Percentiles rank a stretch among this genome's conserved stretches.
Conservation (phyloP, 257 asterid species). For the Fraxinus quadrangulata region DNA sequence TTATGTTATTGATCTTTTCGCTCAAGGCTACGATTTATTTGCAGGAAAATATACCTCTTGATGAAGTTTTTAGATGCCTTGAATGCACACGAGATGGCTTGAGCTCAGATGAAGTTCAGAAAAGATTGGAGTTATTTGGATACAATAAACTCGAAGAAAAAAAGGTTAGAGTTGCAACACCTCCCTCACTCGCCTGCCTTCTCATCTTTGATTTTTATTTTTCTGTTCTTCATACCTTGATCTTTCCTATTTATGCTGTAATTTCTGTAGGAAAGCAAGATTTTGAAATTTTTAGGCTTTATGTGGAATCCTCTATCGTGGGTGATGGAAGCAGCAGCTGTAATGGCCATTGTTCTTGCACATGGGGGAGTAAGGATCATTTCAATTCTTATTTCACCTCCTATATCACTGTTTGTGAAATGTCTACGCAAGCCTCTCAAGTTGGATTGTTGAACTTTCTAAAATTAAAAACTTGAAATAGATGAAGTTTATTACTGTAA, state of each 20-base stretch:
- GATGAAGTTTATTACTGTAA: background rate
- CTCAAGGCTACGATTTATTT: conserved; percentile 1
- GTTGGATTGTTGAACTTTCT: background rate
- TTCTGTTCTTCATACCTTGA: background rate
- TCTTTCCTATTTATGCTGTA: background rate
- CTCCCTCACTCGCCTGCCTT: background rate
- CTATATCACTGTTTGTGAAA: background rate
- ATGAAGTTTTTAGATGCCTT: conserved; percentile 50
- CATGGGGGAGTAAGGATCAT: conserved; percentile 54
- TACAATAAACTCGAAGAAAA: conserved; percentile 60
- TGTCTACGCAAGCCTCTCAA: background rate
- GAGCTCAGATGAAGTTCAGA: conserved; percentile 34
- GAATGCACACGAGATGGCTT: conserved; percentile 47
- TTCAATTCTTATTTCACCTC: background rate
- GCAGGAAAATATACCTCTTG: conserved; percentile 57
- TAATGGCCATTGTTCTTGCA: conserved; percentile 68
- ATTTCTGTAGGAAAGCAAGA: conserved; percentile 47
- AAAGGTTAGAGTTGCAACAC: conserved; percentile 29
- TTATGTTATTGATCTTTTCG: background rate
- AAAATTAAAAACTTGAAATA: background rate
- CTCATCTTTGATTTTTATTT: background rate
- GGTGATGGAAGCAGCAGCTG: conserved; percentile 74
- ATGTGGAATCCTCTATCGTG: conserved; percentile 71
- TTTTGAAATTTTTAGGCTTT: conserved; percentile 58
- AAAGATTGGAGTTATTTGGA: conserved; percentile 46